Percentiles rank a stretch among this genome's conserved stretches.
Conservation (phyloP, 2,329 filamentous ascomycete species). For the Ceratocystis lukuohia region DNA sequence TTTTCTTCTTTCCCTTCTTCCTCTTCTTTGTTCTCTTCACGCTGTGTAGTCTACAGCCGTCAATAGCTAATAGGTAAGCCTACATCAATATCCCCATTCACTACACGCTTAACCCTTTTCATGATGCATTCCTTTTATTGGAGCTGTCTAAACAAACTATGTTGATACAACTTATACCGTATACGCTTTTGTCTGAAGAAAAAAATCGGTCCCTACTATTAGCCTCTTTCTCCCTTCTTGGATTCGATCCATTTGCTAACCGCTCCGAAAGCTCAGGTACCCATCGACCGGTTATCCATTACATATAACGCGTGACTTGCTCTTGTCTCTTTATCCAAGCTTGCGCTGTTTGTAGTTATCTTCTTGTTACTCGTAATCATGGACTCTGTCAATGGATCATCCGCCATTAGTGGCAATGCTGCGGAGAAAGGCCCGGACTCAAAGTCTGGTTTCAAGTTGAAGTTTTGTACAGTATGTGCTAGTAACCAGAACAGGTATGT, state of each 20-base stretch:
- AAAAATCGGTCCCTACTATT: background rate
- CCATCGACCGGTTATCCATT: background rate
- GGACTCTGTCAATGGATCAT: constrained; percentile 1
- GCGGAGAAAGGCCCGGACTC: constrained; percentile 32
- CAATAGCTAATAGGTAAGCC: constrained; percentile 8
- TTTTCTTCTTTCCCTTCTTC: background rate
- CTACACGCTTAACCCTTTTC: constrained; percentile 19
- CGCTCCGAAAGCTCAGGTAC: constrained; percentile 1
- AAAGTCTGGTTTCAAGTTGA: constrained; percentile 58
- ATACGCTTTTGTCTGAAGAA: constrained; percentile 40
- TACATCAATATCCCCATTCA: background rate
- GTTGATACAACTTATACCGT: constrained; percentile 44
- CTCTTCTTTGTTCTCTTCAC: constrained; percentile 2
- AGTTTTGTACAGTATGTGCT: constrained; percentile 97
- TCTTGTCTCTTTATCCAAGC: constrained; percentile 1
- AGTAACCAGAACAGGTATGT: constrained; percentile 89
- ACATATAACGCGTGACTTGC: constrained; percentile 12
- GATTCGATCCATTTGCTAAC: constrained; percentile 18
- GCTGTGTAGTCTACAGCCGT: background rate
- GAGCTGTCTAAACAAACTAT: constrained; percentile 58
- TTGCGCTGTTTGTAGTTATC: constrained; percentile 19
- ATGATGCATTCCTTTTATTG: constrained; percentile 49
- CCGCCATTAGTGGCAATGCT: constrained; percentile 20
- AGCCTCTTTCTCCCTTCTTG: constrained; percentile 16
- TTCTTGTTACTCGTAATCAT: constrained; percentile 1